A percentile compares a stretch with the other conserved stretches of the same genome.
Conservation (phyloP, 129 eudicot species). For the Escallonia herrerae region DNA sequence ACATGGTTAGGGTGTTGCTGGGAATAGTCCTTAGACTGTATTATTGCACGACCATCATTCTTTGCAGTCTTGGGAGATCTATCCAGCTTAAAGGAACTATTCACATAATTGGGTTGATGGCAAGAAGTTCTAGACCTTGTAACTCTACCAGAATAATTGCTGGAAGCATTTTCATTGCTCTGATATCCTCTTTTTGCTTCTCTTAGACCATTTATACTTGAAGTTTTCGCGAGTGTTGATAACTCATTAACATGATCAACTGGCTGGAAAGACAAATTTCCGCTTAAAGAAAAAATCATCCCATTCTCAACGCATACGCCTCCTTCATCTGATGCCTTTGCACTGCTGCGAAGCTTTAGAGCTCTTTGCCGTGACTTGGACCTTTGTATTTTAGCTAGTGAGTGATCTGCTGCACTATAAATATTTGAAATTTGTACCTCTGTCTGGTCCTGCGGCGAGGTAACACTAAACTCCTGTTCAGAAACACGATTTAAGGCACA, state of each 20-base stretch:
- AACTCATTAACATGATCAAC: constrained; percentile 21
- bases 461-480: constrained; percentile 29
- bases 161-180: constrained; percentile 19
- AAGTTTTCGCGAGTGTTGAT: constrained; percentile 20
- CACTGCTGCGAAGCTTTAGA: constrained; percentile 66
- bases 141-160: constrained; percentile 16
- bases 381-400: constrained; percentile 74
- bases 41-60: constrained; percentile 10
- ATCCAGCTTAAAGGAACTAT: constrained; percentile 18
- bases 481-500: constrained; percentile 31
- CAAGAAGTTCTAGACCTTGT: constrained; percentile 33
- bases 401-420: constrained; percentile 43
- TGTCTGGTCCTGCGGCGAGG: constrained; percentile 43
- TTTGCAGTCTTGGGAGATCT: constrained; percentile 15
- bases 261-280: constrained; percentile 16
- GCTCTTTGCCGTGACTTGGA: constrained; percentile 94
- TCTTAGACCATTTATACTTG: constrained; percentile 8
- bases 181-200: constrained; percentile 17
- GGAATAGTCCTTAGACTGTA: constrained; percentile 14
- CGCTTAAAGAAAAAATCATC: constrained; percentile 19
- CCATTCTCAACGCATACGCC: constrained; percentile 26
- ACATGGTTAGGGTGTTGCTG: constrained; percentile 15
- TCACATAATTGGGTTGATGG: constrained; percentile 16
- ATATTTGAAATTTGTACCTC: constrained; percentile 43
- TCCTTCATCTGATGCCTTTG: constrained; percentile 40